Evolutionary conservation across 371 early-diverging fungal species (phyloP), one percentile per base, ranked within the genome.

Genomic region (Dichotomocladium elegans): DNA sequence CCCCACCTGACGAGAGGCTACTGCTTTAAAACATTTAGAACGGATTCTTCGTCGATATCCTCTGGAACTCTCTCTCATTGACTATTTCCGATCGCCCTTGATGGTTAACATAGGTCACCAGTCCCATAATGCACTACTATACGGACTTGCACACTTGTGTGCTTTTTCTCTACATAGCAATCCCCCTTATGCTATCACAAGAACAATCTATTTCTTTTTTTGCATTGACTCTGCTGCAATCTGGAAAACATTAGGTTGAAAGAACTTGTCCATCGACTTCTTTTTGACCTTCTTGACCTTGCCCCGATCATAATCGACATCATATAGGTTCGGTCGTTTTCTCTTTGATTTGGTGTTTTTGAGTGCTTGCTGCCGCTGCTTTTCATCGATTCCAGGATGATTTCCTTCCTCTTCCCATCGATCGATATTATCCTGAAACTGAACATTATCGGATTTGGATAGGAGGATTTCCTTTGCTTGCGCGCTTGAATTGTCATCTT

Each of bases 301-400:
- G 29, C 90, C 90, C 31, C 86, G 86, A 64, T 90, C 91, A 56
- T 90, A 90, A 10, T 89, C 91, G 4, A 83, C 64, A 60, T 90
- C 88, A 41, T 83, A 82, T 4, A 51, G 57, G 54, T 87, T 85
- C 0, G 84, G 81, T 53, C 79, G 80, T 54, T 79, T 79, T 35
- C 70, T 53, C 44, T 83, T 85, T 41, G 72, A 68, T 53, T 85
- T 84, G 25, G 79, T 49, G 21, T 74, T 55, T 44, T 65, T 71
- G 7, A 83, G 43, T 3, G 67, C 48, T 27, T 51, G 59, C 40
- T 61, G 61, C 27, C 75, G 68, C 25, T 64, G 68, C 40, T 65
- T 64, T n/a, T 62, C 63, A 31, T 15, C 30, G 26, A 53, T 53
- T 44, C 60, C 40, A 6, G 51, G 45, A 15, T 66, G 66, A 14